Percentiles rank a stretch among this genome's conserved stretches.
These are phyloP conservation scores for Rhodotorula sp. DNA, from an alignment of 1,284 basidiomycete species.

Conservation along the genomic window DNA sequence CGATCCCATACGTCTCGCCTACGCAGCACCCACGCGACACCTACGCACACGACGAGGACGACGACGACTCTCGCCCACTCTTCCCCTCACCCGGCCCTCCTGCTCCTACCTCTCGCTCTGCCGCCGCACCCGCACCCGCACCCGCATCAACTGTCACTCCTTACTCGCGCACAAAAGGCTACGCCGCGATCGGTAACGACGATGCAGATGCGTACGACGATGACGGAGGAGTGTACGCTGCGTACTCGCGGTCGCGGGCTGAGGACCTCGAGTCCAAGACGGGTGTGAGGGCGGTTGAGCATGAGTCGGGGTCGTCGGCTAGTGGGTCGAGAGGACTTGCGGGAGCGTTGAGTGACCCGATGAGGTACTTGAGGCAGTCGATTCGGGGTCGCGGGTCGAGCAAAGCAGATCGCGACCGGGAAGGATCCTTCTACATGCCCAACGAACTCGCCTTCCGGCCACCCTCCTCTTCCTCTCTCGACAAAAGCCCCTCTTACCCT, in stretches of 20 bases:
- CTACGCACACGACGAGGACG: constrained; percentile 22
- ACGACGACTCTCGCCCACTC: constrained; percentile 13
- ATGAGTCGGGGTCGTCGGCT: background rate
- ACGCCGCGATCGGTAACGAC: constrained; percentile 24
- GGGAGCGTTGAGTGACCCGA: constrained; percentile 8
- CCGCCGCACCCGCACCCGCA: background rate
- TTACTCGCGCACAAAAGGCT: constrained; percentile 18
- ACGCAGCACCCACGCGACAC: background rate
- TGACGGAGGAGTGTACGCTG: background rate
- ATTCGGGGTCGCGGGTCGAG: background rate
- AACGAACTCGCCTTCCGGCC: constrained; percentile 31
- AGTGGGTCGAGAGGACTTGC: background rate
- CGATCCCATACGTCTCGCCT: constrained; percentile 15
- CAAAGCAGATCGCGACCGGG: background rate
- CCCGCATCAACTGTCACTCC: constrained; percentile 8
- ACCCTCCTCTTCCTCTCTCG: constrained; percentile 3
- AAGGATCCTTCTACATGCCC: constrained; percentile 24
- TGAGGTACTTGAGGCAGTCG: constrained; percentile 16
- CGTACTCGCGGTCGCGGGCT: constrained; percentile 13
- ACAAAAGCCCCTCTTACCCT: constrained; percentile 4
- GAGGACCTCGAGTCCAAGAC: constrained; percentile 21
- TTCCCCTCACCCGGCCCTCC: background rate
- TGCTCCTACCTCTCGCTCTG: no score
- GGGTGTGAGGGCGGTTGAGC: background rate
- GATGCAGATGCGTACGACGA: constrained; percentile 16